These are phyloP conservation scores for Venturia effusa DNA, from an alignment of 2,329 filamentous ascomycete species.

Conservation along the genomic window DNA sequence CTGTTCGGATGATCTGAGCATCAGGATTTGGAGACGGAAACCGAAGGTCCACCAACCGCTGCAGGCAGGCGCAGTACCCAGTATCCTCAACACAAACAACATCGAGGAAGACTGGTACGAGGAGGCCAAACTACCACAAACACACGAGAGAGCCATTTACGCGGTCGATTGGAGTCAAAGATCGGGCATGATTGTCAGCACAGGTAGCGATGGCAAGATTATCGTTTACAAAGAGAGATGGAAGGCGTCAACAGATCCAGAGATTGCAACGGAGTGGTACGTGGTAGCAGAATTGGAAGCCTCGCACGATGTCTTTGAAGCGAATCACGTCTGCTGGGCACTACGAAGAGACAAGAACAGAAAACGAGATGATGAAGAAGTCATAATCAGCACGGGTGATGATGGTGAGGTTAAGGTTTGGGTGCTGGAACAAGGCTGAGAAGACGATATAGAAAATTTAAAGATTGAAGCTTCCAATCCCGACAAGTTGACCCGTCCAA, in stretches of 20 bases:
- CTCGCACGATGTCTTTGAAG: conserved; percentile 83
- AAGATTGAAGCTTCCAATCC: no score
- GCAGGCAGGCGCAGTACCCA: conserved; percentile 59
- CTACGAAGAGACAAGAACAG: conserved; percentile 59
- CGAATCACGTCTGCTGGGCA: conserved; percentile 89
- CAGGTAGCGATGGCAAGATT: conserved; percentile 75
- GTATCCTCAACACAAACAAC: conserved; percentile 65
- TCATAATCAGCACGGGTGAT: conserved; percentile 84
- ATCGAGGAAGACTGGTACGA: conserved; percentile 77
- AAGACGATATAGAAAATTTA: no score
- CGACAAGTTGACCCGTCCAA: no score
- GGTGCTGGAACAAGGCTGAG: conserved; percentile 27
- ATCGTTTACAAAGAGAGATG: conserved; percentile 64
- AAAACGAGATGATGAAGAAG: conserved; percentile 58
- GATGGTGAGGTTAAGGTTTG: conserved; percentile 82
- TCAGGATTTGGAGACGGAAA: conserved; percentile 67
- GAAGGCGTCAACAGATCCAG: conserved; percentile 19
- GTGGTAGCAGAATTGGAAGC: conserved; percentile 58
- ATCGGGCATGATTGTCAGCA: conserved; percentile 72
- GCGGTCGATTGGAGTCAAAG: conserved; percentile 70
- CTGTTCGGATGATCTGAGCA: conserved; percentile 73
- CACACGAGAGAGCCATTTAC: conserved; percentile 75
- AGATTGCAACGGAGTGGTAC: conserved; percentile 50
- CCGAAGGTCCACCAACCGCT: conserved; percentile 33
- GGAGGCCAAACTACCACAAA: conserved; percentile 61